Base-by-base conservation (phyloP, 805 yeast genomes). In the Candida pseudoglaebosa region DNA sequence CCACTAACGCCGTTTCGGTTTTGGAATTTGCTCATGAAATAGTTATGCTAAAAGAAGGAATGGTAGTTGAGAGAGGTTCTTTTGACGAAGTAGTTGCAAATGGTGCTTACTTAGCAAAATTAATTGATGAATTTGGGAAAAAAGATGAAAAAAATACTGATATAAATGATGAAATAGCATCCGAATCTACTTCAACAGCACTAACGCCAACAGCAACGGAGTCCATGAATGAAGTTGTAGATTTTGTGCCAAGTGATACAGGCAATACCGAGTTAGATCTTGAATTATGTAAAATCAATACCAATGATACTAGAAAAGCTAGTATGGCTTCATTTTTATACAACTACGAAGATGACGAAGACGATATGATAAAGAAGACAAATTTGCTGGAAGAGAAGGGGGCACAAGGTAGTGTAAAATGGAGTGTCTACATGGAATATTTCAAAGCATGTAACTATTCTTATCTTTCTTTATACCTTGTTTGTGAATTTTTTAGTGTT, bases 61-160 rank as follows among this genome's bases (percentile, higher is more conserved):
- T 49, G 20, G 56, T 65, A 16, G 41, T 46, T 7, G 71, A 65
- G 40, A 39, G 53, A 10, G 67, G 86, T 5, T 62, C 68, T 4
- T 83, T 73, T 52, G 52, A 62, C 5, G 72, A 73, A 5, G 69
- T 78, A 14, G 53, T 36, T 3, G 19, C 28, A 2, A 36, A 28
- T 20, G 26, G 26, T 4, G 15, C 22, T 6, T 33, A 36, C 6
- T 22, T 36, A 16, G 39, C 39, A 7, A 22, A 18, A 15, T 36
- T 36, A 13, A 36, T 36, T 14, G 32, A 19, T 12, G 39, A 36
- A 30, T 36, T 36, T 36, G 39, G 39, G 3, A 31, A 22, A 22
- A 22, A 18, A 15, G 34, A 28, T 20, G 26, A 26, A 12, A 7
- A 14, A 5, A 14, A 14, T 4, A n/a, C 5, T 10, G 37, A 36